Evolutionary conservation across 2,329 filamentous ascomycete genomes (phyloP).

Genomic region (Aspergillus ochraceoroseus): DNA sequence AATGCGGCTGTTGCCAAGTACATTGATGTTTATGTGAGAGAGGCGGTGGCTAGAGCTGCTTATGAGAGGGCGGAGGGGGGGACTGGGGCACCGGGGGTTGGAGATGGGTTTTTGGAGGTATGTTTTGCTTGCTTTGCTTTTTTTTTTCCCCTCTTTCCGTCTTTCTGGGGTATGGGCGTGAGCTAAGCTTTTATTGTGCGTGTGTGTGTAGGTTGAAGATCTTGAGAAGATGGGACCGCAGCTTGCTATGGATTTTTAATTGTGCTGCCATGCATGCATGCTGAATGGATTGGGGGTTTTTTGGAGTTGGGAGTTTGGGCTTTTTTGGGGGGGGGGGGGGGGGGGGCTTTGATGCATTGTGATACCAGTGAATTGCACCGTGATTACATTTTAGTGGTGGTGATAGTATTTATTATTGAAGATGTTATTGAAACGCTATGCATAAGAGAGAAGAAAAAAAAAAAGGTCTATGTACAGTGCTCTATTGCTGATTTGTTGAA

Average conservation of each 20-base stretch:
- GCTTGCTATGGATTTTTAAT: slow-evolving; percentile 74
- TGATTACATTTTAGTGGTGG: not conserved
- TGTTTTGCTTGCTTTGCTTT: slow-evolving; percentile 31
- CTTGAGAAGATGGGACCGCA: slow-evolving; percentile 83
- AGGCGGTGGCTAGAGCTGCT: slow-evolving; percentile 75
- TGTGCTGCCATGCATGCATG: not conserved
- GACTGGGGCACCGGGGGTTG: slow-evolving; percentile 35
- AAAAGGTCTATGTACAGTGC: slow-evolving; percentile 11
- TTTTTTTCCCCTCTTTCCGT: not conserved
- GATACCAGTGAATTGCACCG: slow-evolving; percentile 8
- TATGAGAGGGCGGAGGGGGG: slow-evolving; percentile 57
- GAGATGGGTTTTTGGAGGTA: slow-evolving; percentile 68
- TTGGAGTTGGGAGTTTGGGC: slow-evolving; percentile 11
- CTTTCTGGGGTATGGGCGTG: not conserved
- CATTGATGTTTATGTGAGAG: slow-evolving; percentile 83
- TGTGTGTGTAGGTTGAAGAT: slow-evolving; percentile 68
- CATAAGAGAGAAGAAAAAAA: too few species aligned
- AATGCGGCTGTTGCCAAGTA: slow-evolving; percentile 75
- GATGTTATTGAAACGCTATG: slow-evolving; percentile 8
- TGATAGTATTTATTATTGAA: too few species aligned
- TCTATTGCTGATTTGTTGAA: too few species aligned
- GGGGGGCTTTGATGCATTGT: too few species aligned
- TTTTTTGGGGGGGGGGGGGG: slow-evolving; percentile 4
- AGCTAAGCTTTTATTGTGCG: slow-evolving; percentile 11
- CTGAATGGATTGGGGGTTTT: not conserved